Base-by-base conservation (phyloP, 371 early-diverging fungal genomes). In the Rhizopus microsporus region DNA sequence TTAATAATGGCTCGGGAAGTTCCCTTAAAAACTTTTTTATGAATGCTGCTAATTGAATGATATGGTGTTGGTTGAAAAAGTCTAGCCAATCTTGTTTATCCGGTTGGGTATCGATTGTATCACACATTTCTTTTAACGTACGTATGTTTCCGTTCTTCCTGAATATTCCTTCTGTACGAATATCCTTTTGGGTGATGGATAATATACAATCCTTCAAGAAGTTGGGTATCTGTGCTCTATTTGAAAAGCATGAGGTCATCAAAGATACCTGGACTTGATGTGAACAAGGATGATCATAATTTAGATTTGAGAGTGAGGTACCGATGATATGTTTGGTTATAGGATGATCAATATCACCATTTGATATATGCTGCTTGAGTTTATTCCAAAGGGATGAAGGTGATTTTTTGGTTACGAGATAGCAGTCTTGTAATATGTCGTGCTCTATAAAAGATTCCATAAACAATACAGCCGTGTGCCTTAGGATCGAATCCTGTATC, bases 131-230 rank as follows among this genome's bases (percentile, higher is more conserved):
- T 55, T 91, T 90, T 44, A 96, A 77, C 31, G 89, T 73, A 42
- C 92, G 81, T 57, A 98, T 95, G 67, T 98, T 97, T 13, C 98
- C 98, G 63, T 94, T 98, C 69, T 96, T 97, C 55, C 98, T 84
- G 82, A 98, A 98, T 6, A 97, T 88, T 6, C 98, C 98, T 74
- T 97, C 97, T 7, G 89, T 84, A 0, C 80, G 68, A 74, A 98
- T 78, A 68, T 95, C 93, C 89, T 67, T 55, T 1, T 47, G 38
- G 31, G 63, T 56, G 31, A 67, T 53, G 5, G 57, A 54, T 23
- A 63, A 30, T n/a, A 67, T 45, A 54, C 68, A 67, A 33, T 63
- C 57, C 32, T 54, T 51, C 17, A 67, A 12, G 42, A 62, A 67
- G 12, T n/a, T 16, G 35, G 68, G 68, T 1, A 63, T 45, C 30